Conservation (phyloP, 129 eudicot genomes). For the Ambrosia trifida region DNA sequence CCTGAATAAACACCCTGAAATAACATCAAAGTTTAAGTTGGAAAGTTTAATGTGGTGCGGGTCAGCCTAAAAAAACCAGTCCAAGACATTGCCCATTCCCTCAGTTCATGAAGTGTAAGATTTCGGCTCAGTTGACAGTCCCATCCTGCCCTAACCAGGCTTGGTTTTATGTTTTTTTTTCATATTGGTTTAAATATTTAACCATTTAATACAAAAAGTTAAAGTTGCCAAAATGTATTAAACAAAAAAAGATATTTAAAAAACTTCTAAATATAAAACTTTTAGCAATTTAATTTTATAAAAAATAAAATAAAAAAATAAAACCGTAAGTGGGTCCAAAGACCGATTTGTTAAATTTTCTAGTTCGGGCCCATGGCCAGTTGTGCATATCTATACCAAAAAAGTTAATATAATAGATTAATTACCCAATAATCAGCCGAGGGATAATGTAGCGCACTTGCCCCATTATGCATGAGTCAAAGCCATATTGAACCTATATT, state of each 20-base stretch:
- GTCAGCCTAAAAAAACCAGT: not conserved
- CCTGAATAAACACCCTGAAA: constrained; percentile 64
- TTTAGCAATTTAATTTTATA: not conserved
- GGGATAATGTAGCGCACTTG: constrained; percentile 60
- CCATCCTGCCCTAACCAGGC: not conserved
- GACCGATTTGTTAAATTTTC: not conserved
- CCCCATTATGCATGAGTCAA: constrained; percentile 88
- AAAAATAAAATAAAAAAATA: not conserved
- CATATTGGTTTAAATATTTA: not conserved
- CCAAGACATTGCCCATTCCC: too few species aligned
- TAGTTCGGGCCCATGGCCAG: not conserved
- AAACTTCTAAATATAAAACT: not conserved
- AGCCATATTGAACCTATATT: constrained; percentile 53
- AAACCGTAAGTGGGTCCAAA: not conserved
- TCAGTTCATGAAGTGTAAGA: too few species aligned
- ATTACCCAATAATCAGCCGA: constrained; percentile 72
- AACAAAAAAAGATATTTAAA: not conserved
- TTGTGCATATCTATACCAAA: not conserved
- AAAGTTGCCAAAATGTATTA: not conserved
- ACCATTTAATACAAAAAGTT: too few species aligned
- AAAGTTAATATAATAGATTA: not conserved
- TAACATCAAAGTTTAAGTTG: not conserved
- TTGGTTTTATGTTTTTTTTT: not conserved
- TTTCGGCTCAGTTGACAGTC: not conserved
- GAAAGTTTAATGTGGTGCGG: not conserved